Conservation (phyloP, 2,329 filamentous ascomycete species). For the Colletotrichum euphorbiae region DNA sequence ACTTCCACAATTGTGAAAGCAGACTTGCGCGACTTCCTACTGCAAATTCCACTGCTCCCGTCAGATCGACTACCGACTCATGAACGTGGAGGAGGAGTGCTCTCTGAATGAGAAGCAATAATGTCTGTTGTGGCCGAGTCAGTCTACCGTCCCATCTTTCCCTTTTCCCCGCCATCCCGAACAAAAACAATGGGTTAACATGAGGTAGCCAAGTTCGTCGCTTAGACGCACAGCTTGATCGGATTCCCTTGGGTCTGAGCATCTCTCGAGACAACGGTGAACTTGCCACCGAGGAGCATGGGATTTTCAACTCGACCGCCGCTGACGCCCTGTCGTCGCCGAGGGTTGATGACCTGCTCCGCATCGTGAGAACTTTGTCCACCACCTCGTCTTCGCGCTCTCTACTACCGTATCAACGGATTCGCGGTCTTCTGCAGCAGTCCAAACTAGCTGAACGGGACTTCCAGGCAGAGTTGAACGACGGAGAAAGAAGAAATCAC, state of each 20-base stretch:
- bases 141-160: conserved; percentile 44
- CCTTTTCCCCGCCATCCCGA: conserved; percentile 20
- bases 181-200: conserved; percentile 33
- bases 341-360: conserved; percentile 71
- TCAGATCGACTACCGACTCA: conserved; percentile 11
- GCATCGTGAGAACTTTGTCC: conserved; percentile 77
- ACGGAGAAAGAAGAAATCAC: conserved; percentile 42
- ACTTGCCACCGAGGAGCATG: conserved; percentile 49
- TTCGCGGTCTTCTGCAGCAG: conserved; percentile 72
- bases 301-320: conserved; percentile 45
- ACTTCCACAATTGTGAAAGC: conserved; percentile 18
- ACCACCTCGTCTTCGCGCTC: conserved; percentile 73
- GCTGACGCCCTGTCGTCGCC: conserved; percentile 62
- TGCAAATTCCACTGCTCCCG: conserved; percentile 18
- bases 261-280: conserved; percentile 41
- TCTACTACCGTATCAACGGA: conserved; percentile 68
- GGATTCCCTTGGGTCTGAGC: conserved; percentile 60
- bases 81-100: conserved; percentile 37
- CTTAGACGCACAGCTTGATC: conserved; percentile 74
- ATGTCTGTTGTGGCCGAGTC: conserved; percentile 63
- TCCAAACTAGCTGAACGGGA: conserved; percentile 62
- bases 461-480: conserved; percentile 43
- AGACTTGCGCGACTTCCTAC: conserved; percentile 25
- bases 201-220: conserved; percentile 67
- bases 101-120: conserved; percentile 39